Conservation (phyloP, 1,284 basidiomycete species). For the Cryptococcus sp. region DNA sequence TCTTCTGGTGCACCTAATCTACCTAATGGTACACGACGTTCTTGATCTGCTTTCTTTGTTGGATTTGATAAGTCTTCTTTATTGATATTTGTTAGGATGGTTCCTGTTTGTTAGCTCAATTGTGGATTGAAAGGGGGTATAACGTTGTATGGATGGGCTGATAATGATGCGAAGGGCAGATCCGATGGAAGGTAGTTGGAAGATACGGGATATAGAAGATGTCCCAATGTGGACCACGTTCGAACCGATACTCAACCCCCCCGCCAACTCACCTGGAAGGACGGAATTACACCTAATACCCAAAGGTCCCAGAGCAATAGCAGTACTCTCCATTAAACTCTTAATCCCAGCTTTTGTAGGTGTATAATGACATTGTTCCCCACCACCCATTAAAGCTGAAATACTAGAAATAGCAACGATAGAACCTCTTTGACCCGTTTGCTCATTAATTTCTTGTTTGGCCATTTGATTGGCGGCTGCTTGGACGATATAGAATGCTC, state of each 20-base stretch:
- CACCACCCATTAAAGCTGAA: slow-evolving; percentile 72
- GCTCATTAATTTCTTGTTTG: slow-evolving; percentile 51
- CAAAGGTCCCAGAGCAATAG: slow-evolving; percentile 69
- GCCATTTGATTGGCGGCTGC: slow-evolving; percentile 76
- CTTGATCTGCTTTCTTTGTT: slow-evolving; percentile 62
- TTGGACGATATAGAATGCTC: slow-evolving; percentile 71
- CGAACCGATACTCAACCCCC: too few species aligned
- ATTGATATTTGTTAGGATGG: slow-evolving; percentile 71
- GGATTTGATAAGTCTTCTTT: slow-evolving; percentile 65
- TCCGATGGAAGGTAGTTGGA: too few species aligned
- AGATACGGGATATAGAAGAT: too few species aligned
- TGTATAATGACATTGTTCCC: slow-evolving; percentile 70
- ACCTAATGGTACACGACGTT: slow-evolving; percentile 63
- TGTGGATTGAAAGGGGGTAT: too few species aligned
- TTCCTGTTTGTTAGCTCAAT: slow-evolving; percentile 51
- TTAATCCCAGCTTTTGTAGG: slow-evolving; percentile 77
- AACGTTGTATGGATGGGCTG: too few species aligned
- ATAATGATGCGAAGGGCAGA: too few species aligned
- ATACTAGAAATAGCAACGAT: slow-evolving; percentile 74
- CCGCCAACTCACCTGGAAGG: slow-evolving; percentile 46
- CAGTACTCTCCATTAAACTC: slow-evolving; percentile 76
- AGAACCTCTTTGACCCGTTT: slow-evolving; percentile 57
- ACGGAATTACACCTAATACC: slow-evolving; percentile 62
- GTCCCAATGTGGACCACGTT: too few species aligned
- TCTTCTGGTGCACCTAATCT: slow-evolving; percentile 71